phyloP scores from a whole-genome alignment of 1,139 yeast genomes.

The Zhuliangozyma parablackwelliae region DNA sequence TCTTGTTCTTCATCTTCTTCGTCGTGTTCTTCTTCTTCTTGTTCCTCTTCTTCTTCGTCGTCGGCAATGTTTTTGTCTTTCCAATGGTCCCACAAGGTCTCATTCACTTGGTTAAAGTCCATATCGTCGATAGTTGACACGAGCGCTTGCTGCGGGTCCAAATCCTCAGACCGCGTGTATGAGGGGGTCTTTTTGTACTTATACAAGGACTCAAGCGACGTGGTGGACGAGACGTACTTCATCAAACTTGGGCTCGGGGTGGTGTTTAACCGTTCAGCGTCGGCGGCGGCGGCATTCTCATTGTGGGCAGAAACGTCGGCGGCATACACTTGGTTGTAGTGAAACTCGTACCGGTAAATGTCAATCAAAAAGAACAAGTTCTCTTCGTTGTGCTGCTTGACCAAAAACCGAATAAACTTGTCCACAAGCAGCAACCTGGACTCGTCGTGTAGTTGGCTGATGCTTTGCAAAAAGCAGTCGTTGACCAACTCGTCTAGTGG shows the following conservation, averaged over 20 bases:
- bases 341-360: constrained; percentile 41
- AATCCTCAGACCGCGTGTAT: constrained; percentile 15
- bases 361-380: constrained; percentile 43
- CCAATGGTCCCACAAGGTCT: constrained; percentile 27
- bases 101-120: constrained; percentile 9
- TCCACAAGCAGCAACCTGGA: constrained; percentile 13
- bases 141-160: constrained; percentile 23
- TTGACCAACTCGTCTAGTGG: constrained; percentile 23
- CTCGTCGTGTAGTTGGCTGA: constrained; percentile 15
- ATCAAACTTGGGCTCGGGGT: constrained; percentile 12
- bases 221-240: constrained; percentile 1
- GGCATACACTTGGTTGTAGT: constrained; percentile 16
- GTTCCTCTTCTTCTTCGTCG: constrained; percentile 1
- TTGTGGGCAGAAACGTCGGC: neutral
- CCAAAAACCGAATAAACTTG: constrained; percentile 17
- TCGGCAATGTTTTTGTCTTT: constrained; percentile 18
- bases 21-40: constrained; percentile 7
- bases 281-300: neutral
- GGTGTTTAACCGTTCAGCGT: constrained; percentile 12
- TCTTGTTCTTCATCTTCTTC: constrained; percentile 7
- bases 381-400: constrained; percentile 39
- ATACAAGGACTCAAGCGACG: constrained; percentile 6
- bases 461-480: constrained; percentile 21
- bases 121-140: constrained; percentile 33
- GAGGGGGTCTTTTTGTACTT: constrained; percentile 5